phyloP scores from a whole-genome alignment of 441 rosid species.

The Geranium incanum region DNA sequence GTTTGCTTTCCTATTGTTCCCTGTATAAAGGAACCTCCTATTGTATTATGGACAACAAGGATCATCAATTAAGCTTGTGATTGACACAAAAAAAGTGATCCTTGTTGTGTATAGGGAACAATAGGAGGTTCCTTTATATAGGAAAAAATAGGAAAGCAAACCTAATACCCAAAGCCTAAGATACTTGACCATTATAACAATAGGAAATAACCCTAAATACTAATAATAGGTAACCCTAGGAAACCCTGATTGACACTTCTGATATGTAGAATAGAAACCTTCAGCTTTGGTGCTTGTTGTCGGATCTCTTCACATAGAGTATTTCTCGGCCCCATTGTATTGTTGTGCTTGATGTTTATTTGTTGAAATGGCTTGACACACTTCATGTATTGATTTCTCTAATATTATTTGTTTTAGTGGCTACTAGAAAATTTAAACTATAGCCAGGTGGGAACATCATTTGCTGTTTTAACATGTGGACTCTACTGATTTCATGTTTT shows the following conservation, averaged over 20 bases:
- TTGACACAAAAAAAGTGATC: too few species aligned
- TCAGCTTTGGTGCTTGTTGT: conserved; percentile 2
- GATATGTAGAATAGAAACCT: not conserved
- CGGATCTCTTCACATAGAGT: not conserved
- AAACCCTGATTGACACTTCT: not conserved
- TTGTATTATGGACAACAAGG: too few species aligned
- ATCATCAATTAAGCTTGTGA: too few species aligned
- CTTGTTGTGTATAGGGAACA: too few species aligned
- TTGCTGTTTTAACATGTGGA: not conserved
- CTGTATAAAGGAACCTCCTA: too few species aligned
- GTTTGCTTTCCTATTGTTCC: too few species aligned
- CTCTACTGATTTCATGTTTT: not conserved
- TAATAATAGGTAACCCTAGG: too few species aligned
- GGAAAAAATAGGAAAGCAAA: too few species aligned
- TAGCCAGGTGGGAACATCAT: not conserved
- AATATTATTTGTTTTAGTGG: not conserved
- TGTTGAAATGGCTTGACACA: not conserved
- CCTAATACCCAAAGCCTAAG: too few species aligned
- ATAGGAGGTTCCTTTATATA: too few species aligned
- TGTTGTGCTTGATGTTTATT: not conserved
- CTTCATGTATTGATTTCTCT: not conserved
- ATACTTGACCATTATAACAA: too few species aligned
- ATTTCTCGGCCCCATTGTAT: not conserved
- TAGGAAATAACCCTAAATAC: too few species aligned
- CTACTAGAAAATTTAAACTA: not conserved